A percentile compares a stretch with the other conserved stretches of the same genome.
phyloP scores from a whole-genome alignment of 2,329 filamentous ascomycete genomes.

The Pseudogymnoascus sp. region DNA sequence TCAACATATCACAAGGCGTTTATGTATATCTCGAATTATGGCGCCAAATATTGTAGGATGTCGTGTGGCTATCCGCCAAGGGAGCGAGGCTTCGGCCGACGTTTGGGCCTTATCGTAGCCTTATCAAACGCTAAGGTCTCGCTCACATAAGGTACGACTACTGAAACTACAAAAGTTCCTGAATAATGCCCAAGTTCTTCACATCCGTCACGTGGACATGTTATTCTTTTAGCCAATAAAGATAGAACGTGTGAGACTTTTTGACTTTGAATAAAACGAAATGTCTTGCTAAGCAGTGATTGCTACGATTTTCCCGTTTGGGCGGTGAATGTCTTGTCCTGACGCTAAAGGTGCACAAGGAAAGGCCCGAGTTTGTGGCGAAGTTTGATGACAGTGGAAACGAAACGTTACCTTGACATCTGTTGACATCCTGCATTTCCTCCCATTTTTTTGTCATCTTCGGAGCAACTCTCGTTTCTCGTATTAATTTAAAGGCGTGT shows the following conservation, averaged over 20 bases:
- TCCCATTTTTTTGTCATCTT: slow-evolving; percentile 6
- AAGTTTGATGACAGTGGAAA: slow-evolving; percentile 3
- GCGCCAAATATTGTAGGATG: not conserved
- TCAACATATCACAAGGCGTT: not conserved
- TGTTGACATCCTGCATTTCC: not conserved
- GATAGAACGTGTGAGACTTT: not conserved
- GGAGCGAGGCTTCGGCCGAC: not conserved
- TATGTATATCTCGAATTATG: slow-evolving; percentile 1
- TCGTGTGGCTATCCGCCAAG: slow-evolving; percentile 5
- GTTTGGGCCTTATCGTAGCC: slow-evolving; percentile 8
- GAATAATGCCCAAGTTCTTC: not conserved
- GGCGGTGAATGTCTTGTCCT: not conserved
- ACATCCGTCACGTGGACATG: not conserved
- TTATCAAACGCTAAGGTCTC: not conserved
- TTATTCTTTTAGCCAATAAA: not conserved
- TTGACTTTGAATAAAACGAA: slow-evolving; percentile 2
- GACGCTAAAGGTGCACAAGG: not conserved
- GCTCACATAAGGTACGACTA: not conserved
- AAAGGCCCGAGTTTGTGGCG: not conserved
- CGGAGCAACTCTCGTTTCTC: not conserved
- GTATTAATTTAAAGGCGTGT: not conserved
- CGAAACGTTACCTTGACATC: not conserved
- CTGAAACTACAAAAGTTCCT: not conserved
- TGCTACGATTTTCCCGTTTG: not conserved
- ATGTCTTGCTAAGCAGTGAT: not conserved